Percentiles rank a stretch among this genome's conserved stretches.
Conservation (phyloP, 2,329 filamentous ascomycete genomes). For the Trichoderma breve region DNA sequence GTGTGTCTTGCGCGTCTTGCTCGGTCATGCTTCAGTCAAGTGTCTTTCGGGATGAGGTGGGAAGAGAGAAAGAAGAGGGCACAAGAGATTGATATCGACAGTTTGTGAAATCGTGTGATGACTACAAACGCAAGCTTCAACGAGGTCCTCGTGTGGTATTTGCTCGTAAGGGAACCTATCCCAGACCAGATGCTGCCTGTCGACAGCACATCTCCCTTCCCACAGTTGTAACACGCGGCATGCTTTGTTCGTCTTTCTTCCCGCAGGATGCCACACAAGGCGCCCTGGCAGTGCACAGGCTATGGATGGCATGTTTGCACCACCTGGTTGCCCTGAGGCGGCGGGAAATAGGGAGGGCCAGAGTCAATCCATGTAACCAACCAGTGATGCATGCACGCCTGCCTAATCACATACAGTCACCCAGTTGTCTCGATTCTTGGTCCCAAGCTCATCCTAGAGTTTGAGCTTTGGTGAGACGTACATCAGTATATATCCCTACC, state of each 20-base stretch:
- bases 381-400: background rate
- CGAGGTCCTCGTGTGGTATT: background rate
- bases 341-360: constrained; percentile 2
- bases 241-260: constrained; percentile 3
- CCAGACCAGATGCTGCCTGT: background rate
- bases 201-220: background rate
- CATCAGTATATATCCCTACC: constrained; percentile 21
- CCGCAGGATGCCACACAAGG: constrained; percentile 3
- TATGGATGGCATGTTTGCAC: constrained; percentile 16
- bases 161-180: background rate
- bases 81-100: no score
- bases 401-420: background rate
- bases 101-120: background rate
- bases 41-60: background rate
- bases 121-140: background rate
- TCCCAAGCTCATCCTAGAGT: constrained; percentile 40
- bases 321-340: constrained; percentile 12
- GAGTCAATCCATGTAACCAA: background rate
- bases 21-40: background rate
- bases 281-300: background rate
- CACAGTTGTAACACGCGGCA: constrained; percentile 12
- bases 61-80: background rate
- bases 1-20: background rate
- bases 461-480: constrained; percentile 29
- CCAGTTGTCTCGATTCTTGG: constrained; percentile 31